Base-by-base conservation (phyloP, 2,329 filamentous ascomycete genomes). In the Pezicula rhizophila region DNA sequence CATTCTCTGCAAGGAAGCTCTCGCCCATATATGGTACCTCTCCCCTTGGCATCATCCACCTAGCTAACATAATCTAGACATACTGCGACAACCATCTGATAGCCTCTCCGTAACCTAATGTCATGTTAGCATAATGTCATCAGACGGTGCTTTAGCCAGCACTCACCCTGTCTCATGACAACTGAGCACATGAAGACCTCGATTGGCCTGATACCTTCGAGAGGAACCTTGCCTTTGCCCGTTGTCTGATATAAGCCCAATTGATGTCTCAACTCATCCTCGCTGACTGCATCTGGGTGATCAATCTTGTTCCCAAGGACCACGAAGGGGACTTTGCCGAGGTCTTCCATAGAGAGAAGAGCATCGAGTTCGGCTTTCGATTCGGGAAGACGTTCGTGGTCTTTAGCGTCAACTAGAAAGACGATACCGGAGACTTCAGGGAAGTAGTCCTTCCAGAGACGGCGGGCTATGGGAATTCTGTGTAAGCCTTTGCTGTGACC, bases 121-220 rank as follows among this genome's bases (percentile, higher is more conserved):
- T 35, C 33, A 50, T 41, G 45, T 54, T 26, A 55, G 49, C 63
- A 57, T 50, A 46, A 17, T 34, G n/a, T 45, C 17, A 11, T 33
- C 31, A 18, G 23, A 39, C 6, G 11, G 15, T 46, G 42, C 48
- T 35, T 33, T 18, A 28, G 49, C 34, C 1, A 45, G 38, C 53
- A 71, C 78, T 60, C 61, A 85, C 82, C 93, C 77, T 97, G 92
- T 70, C 92, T 82, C 89, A 96, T 96, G 55, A 97, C 92, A 60
- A 97, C 91, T 63, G 89, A 95, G 80, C 91, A 97, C 93, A 99
- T 95, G 73, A 97, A 97, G 55, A 97, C 82, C 79, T 99, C 93
- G 65, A 99, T 92, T 20, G 91, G 89, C 61, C 91, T 79, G 70
- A 96, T 95, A 31, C 89, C 89, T 76, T 96, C 91, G 59, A 93